Conservation (phyloP, 192 early-diverging fungal species). For the Chytriomyces sp. region DNA sequence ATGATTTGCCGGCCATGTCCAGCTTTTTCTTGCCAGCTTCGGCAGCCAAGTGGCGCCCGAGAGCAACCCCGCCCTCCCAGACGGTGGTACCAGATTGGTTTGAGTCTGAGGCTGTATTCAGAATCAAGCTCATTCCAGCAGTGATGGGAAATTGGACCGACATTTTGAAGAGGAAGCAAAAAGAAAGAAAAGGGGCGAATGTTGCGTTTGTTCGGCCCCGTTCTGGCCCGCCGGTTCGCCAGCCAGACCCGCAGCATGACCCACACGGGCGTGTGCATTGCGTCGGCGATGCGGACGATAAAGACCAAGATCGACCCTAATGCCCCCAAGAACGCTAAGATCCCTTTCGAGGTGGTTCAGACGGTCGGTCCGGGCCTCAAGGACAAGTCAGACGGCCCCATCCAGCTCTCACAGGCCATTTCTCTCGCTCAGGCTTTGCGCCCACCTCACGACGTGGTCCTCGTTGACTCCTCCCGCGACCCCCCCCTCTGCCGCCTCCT, state of each 20-base stretch:
- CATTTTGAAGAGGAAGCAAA: too few species aligned
- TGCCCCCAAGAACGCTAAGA: neutral
- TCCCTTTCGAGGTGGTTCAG: neutral
- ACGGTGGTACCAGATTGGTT: slow-evolving; percentile 27
- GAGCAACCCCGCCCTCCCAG: slow-evolving; percentile 19
- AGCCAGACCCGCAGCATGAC: neutral
- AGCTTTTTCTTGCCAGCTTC: slow-evolving; percentile 8
- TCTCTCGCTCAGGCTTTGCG: neutral
- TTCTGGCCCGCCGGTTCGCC: neutral
- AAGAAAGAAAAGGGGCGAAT: too few species aligned
- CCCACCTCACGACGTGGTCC: neutral
- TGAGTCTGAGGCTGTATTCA: slow-evolving; percentile 16
- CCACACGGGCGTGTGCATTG: neutral
- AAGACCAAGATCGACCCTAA: too few species aligned
- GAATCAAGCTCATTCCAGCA: slow-evolving; percentile 1
- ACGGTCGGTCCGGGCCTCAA: neutral
- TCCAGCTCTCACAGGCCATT: neutral
- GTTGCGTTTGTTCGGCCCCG: too few species aligned
- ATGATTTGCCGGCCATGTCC: neutral
- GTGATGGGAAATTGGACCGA: neutral
- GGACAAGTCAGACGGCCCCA: neutral
- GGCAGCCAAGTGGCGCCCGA: slow-evolving; percentile 20
- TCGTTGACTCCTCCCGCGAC: neutral
- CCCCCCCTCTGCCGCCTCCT: neutral
- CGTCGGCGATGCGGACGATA: neutral